A percentile compares a stretch with the other conserved stretches of the same genome.
These are phyloP conservation scores for Cytospora mali DNA, from an alignment of 2,329 filamentous ascomycete species.

Conservation along the genomic window DNA sequence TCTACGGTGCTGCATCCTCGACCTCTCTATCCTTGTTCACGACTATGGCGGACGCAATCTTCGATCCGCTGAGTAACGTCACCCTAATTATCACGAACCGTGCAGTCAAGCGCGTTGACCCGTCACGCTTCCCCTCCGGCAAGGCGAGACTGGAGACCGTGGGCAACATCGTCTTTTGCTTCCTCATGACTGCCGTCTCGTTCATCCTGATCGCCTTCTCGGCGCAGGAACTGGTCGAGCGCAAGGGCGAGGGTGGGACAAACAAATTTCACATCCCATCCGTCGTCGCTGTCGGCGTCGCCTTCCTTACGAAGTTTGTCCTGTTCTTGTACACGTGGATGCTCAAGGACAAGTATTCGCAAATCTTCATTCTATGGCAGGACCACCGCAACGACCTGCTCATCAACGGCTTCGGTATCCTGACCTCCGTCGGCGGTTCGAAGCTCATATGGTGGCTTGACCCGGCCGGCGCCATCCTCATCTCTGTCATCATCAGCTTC, in stretches of 20 bases:
- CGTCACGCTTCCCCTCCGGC: constrained; percentile 83
- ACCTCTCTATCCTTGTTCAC: constrained; percentile 95
- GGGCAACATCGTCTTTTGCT: constrained; percentile 95
- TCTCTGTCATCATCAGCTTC: constrained; percentile 75
- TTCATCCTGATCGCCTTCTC: constrained; percentile 92
- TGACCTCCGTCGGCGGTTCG: constrained; percentile 87
- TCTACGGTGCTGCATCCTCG: constrained; percentile 86
- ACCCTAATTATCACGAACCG: constrained; percentile 85
- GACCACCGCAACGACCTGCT: constrained; percentile 97
- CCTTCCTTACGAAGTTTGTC: constrained; percentile 79
- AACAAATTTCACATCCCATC: constrained; percentile 78
- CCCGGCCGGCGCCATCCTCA: constrained; percentile 82
- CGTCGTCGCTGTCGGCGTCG: constrained; percentile 80
- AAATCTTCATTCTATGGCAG: constrained; percentile 91
- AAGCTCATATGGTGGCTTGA: constrained; percentile 96
- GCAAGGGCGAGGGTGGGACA: constrained; percentile 49
- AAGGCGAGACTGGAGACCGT: constrained; percentile 94
- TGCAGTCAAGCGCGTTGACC: constrained; percentile 84
- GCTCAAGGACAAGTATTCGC: constrained; percentile 85
- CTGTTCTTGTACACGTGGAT: constrained; percentile 94
- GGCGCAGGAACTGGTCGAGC: constrained; percentile 65
- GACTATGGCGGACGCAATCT: constrained; percentile 93
- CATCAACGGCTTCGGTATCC: constrained; percentile 90
- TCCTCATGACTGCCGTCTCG: constrained; percentile 91
- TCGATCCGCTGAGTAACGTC: constrained; percentile 88